Base-by-base conservation (phyloP, 176 grass and related monocot genomes). In the Juncus inflexus region DNA sequence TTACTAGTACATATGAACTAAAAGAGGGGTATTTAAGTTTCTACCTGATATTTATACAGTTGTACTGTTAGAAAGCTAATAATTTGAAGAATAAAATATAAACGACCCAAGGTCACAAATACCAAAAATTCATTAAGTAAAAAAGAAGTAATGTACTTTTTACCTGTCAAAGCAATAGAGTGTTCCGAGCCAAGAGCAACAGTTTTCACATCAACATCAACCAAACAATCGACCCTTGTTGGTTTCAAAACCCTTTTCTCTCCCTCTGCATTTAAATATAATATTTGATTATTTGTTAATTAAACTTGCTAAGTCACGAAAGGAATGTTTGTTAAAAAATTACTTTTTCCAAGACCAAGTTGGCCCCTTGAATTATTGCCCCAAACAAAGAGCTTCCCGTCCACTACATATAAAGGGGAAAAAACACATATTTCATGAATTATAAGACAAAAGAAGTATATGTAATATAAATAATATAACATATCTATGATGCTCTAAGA, bases 321-420 rank as follows among this genome's bases (percentile, higher is more conserved):
- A 75, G 41, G 15, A 43, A 78, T 64, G 35, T 67, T 63, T 43
- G 9, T 12, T 70, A 47, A 47, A 5, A 37, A 50, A 51, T 76
- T 96, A 96, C 91, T 80, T 87, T 90, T 96, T 57, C 91, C 91
- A 76, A 96, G 84, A 35, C 91, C 91, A 80, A 96, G 91, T 75
- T 96, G 91, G 54, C 91, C 91, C 78, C 79, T 85, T 7, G 91
- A 96, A 73, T 96, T 96, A 63, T 80, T 83, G 42, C 91, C 91
- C 91, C 91, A 96, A 62, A 79, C 51, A 13, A 90, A 96, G 72
- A 96, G 91, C 58, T 78, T 76, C 12, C 91, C 87, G 50, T 96
- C 70, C 6, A 40, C 91, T 96, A 74, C 54, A 38, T 12, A 62
- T 37, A 82, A 11, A 61, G 4, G 9, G 9, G 9, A 47, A 47